Percentiles rank a stretch among this genome's conserved stretches.
Conservation (phyloP, 176 grass and related monocot genomes). For the Luzula sylvatica region DNA sequence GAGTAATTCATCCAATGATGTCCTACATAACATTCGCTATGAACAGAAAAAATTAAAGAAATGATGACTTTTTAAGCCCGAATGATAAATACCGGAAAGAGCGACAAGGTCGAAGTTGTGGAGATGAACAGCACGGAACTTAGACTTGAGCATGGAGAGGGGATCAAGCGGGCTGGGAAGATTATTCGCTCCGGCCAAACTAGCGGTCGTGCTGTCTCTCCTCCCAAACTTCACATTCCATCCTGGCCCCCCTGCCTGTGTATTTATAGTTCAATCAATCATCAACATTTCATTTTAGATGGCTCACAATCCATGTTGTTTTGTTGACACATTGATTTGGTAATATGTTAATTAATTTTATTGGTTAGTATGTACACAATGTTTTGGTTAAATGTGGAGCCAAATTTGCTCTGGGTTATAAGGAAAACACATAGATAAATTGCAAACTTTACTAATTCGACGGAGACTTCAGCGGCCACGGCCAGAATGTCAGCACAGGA, state of each 20-base stretch:
- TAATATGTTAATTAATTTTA: no score
- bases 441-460: conserved; percentile 25
- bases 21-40: no score
- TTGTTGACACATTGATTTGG: no score
- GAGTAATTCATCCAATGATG: not conserved
- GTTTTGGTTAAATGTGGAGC: no score
- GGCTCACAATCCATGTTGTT: no score
- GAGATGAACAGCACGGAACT: conserved; percentile 19
- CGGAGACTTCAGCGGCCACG: conserved; percentile 45
- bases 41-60: not conserved
- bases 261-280: not conserved
- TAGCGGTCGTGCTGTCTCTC: conserved; percentile 32
- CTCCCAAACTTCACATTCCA: conserved; percentile 47
- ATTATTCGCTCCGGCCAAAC: not conserved
- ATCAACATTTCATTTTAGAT: not conserved
- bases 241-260: conserved; percentile 47
- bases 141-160: not conserved
- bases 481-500: conserved; percentile 71
- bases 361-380: no score
- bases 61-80: not conserved
- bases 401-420: no score
- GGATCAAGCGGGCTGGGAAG: conserved; percentile 30
- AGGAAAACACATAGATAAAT: no score
- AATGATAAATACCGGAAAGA: conserved; percentile 32
- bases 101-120: conserved; percentile 41